Base-by-base conservation (phyloP, 2,329 filamentous ascomycete species). In the Eutypa lata region DNA sequence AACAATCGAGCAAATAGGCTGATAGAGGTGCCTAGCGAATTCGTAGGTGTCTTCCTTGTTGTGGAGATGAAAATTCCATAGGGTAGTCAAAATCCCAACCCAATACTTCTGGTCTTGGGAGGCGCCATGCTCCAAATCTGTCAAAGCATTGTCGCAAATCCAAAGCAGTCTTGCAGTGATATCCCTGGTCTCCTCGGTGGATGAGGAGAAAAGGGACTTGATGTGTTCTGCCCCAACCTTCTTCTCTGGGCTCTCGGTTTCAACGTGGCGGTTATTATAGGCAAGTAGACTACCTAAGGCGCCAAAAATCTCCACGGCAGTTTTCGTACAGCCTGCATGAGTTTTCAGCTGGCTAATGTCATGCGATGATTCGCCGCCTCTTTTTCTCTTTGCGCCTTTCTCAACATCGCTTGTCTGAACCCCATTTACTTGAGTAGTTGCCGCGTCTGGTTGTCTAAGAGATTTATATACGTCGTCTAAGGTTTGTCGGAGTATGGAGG, bases 401-500 rank as follows among this genome's bases (percentile, higher is more conserved):
- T 63, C 66, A 28, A 63, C 60, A 3, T 61, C 56, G 24, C 65
- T 64, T 0, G 57, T 55, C 6, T 50, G 50, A 22, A 48, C 47
- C 2, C 48, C 48, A 28, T 57, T 57, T 13, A 50, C 47, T 28
- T 52, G 49, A 7, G 46, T 47, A 48, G 52, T 11, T n/a, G 50
- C 49, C 22, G 26, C 22, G 28, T 31, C 19, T 35, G 54, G n/a
- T 28, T 58, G 50, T 54, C 35, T 57, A 35, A 43, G 59, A 10
- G 72, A 65, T 3, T 62, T 65, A 1, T 76, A 76, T 37, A 81
- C 59, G 22, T 91, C 87, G 47, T 82, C 77, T 47, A 91, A 70
- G 0, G 86, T 82, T 61, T 83, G 80, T 61, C 86, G 83, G 42
- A 95, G 67, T 10, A 90, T 80, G 1, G 73, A 70, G 33, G 89